Evolutionary conservation across 1,139 yeast genomes (phyloP), one percentile per base, ranked within the genome.

Genomic region (Schwanniomyces etchellsii): DNA sequence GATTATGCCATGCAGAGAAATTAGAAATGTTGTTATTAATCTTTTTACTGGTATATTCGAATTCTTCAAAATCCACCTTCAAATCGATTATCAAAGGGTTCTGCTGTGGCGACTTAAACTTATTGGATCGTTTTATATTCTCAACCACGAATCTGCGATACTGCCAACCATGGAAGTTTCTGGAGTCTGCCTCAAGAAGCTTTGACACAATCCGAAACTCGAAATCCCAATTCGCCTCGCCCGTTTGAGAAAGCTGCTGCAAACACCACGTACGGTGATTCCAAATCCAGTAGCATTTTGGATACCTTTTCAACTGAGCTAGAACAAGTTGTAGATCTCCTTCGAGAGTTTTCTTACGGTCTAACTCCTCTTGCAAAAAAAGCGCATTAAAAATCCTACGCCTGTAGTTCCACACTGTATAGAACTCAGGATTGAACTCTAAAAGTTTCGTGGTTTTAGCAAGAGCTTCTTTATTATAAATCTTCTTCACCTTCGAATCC

Each of bases 241-340:
- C 69, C 4, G 50, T 36, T 1, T 50, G 46, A 4, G 81, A 77
- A 29, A 76, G 61, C 36, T 67, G 62, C 32, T 70, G 65, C 25
- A 91, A 57, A 31, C 85, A 73, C 98, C 98, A 91, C 14, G 74
- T 60, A 20, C 99, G 68, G 52, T 91, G 97, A 47, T 81, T 83
- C 96, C 97, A 91, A 13, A 91, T 80, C 96, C 97, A 89, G 52
- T 91, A 91, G 23, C 89, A 84, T 52, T 91, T 91, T 2, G 99
- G 98, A 42, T 59, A 80, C 35, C 68, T 56, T 35, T 73, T 74
- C 45, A 91, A 59, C 41, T 77, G 70, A 1, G 57, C 55, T 61
- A 81, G 65, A 1, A 79, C 67, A 46, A 85, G 75, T 22, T 59
- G 47, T 30, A 91, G 61, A 43, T 91, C 98, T 3, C 62, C 55